Conservation (phyloP, 139 green algal species). For the Tetraselmis chui region DNA sequence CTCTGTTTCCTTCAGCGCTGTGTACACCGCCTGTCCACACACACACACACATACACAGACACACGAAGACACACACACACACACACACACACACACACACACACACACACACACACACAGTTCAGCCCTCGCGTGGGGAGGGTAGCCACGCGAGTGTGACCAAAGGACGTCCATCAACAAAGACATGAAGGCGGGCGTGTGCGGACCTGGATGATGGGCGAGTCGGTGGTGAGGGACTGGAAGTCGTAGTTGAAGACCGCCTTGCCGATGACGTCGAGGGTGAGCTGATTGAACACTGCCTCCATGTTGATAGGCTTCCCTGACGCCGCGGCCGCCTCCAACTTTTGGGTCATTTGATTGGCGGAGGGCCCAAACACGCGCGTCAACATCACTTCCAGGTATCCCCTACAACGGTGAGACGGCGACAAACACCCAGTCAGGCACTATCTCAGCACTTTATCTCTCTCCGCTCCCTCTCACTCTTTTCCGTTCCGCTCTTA, state of each 20-base stretch:
- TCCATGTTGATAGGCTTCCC: conserved; percentile 87
- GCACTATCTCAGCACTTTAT: background rate
- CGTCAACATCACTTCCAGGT: conserved; percentile 88
- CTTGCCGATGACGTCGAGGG: conserved; percentile 96
- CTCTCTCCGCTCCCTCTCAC: background rate
- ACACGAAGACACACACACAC: too few relatives aligned
- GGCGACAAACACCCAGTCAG: conserved; percentile 4
- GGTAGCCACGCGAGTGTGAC: too few relatives aligned
- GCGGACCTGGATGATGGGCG: conserved; percentile 69
- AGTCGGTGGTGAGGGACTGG: conserved; percentile 73
- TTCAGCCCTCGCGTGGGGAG: too few relatives aligned
- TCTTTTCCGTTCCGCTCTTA: too few relatives aligned
- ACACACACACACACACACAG: too few relatives aligned
- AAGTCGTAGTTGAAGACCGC: conserved; percentile 99
- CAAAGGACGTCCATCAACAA: too few relatives aligned
- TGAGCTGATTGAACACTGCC: conserved; percentile 88
- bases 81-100: too few relatives aligned
- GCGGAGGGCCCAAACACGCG: conserved; percentile 71
- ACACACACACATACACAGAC: too few relatives aligned
- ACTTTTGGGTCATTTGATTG: conserved; percentile 66
- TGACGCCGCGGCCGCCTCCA: conserved; percentile 32
- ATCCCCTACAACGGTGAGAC: conserved; percentile 40
- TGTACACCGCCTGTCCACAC: conserved; percentile 98
- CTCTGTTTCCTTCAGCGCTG: conserved; percentile 96
- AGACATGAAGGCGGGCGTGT: too few relatives aligned